These are phyloP conservation scores for Daldinia caldariorum DNA, from an alignment of 495 filamentous ascomycete genomes.

Conservation along the genomic window DNA sequence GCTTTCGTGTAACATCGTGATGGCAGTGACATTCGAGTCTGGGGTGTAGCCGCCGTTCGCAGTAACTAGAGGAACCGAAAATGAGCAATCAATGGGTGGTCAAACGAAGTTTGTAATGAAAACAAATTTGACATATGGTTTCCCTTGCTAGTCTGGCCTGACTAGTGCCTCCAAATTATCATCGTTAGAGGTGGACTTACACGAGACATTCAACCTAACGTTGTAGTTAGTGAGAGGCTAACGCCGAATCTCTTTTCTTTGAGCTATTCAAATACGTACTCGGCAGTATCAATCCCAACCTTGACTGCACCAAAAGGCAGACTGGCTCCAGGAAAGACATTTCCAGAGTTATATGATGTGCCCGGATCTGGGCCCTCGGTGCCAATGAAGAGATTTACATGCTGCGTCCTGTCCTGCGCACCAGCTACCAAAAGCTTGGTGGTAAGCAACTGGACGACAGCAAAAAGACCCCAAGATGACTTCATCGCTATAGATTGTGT, in stretches of 20 bases:
- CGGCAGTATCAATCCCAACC: slow-evolving; percentile 66
- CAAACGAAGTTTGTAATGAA: no score
- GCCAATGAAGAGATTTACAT: slow-evolving; percentile 45
- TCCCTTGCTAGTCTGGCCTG: background rate
- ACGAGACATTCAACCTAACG: slow-evolving; percentile 30
- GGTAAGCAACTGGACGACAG: slow-evolving; percentile 7
- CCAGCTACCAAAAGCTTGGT: background rate
- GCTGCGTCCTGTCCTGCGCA: slow-evolving; percentile 26
- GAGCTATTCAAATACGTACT: slow-evolving; percentile 8
- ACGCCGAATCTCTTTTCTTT: slow-evolving; percentile 11
- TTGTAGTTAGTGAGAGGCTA: slow-evolving; percentile 51
- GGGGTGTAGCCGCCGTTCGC: slow-evolving; percentile 61
- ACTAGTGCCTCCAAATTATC: background rate
- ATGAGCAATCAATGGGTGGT: background rate
- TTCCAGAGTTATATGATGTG: slow-evolving; percentile 58
- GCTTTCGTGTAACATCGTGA: slow-evolving; percentile 77
- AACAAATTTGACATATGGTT: no score
- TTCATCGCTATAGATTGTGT: slow-evolving; percentile 18
- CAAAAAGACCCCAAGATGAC: background rate
- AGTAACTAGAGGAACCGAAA: slow-evolving; percentile 1
- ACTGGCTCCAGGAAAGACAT: slow-evolving; percentile 72
- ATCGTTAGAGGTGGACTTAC: slow-evolving; percentile 13
- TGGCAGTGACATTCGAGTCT: slow-evolving; percentile 67
- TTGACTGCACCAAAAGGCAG: slow-evolving; percentile 75
- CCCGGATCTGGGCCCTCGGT: slow-evolving; percentile 27